Conservation (phyloP, 1,139 yeast genomes). For the Pneumocystis carinii region DNA sequence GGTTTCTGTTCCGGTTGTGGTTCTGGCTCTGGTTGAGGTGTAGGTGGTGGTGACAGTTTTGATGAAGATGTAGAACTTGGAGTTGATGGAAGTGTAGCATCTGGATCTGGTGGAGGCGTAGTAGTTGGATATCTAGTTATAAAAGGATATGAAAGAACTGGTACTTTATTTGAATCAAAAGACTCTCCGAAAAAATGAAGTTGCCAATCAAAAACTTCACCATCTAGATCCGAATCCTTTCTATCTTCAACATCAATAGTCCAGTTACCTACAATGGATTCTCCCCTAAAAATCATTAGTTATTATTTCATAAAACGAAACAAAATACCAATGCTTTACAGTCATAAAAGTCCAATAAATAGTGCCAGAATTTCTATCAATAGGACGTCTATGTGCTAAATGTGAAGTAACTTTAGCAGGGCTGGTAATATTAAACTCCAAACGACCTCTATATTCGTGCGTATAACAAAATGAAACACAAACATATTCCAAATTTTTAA, state of each 20-base stretch:
- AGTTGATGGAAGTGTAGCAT: too few relatives aligned
- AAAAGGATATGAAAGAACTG: neutral
- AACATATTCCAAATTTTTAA: too few relatives aligned
- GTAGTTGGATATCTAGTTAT: neutral
- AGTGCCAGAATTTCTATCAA: conserved; percentile 42
- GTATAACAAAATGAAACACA: conserved; percentile 61
- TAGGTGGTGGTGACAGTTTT: neutral
- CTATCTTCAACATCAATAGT: too few relatives aligned
- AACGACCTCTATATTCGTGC: conserved; percentile 53
- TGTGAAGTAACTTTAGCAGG: conserved; percentile 65
- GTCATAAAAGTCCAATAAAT: conserved; percentile 83
- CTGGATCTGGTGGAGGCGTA: too few relatives aligned
- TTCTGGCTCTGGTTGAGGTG: neutral
- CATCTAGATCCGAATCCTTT: too few relatives aligned
- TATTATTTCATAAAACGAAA: neutral
- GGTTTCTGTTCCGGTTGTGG: too few relatives aligned
- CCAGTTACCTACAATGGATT: too few relatives aligned
- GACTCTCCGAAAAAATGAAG: too few relatives aligned
- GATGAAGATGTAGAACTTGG: neutral
- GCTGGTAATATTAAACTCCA: conserved; percentile 49
- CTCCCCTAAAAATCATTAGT: neutral
- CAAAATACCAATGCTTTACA: conserved; percentile 78
- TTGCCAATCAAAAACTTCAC: too few relatives aligned
- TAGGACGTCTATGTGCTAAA: conserved; percentile 54
- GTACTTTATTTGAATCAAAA: neutral